Base-by-base conservation (phyloP, 2,329 filamentous ascomycete species). In the Colletotrichum tropicicola region DNA sequence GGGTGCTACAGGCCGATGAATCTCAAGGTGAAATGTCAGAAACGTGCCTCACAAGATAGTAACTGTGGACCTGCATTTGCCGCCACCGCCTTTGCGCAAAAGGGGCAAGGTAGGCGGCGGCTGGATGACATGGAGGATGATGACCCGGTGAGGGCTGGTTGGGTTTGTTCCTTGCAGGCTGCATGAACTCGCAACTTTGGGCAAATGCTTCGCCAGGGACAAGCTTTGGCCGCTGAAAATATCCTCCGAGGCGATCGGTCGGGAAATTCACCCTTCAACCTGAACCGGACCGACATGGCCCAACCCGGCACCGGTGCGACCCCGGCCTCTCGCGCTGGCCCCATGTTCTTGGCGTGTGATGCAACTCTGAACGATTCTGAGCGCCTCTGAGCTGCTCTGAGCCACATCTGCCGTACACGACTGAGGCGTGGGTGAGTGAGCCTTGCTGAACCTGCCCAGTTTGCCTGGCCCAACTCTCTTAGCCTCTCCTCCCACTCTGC, bases 31-130 rank as follows among this genome's bases (percentile, higher is more conserved):
- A 19, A 58, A 49, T 43, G 32, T 60, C 27, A 59, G 41, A 60
- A 60, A 54, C 41, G 57, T 49, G 61, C 56, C 35, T 64, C 48
- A 49, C 12, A 30, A 45, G 39, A 47, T 32, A 52, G 47, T 27
- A 41, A 27, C 17, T 23, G 47, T 53, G 47, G 47, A 43, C 35
- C 48, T 59, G 55, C 47, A 25, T 48, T 28, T n/a, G n/a, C 53
- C 44, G 27, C 53, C 53, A 45, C 28, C 37, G 23, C 39, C 8
- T 37, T 28, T 21, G 19, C 6, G 15, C 9, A 35, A 59, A 17
- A 8, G 23, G 19, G 48, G 19, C 8, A 37, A 30, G 39, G 39
- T 9, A 10, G n/a, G 6, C 1, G 8, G 5, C 2, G 15, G 6
- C 1, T 5, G 4, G 8, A 9, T 10, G 39, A 17, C 27, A 45